Percentiles rank a stretch among this genome's conserved stretches.
Conservation (phyloP, 768 basidiomycete genomes). For the Roridomyces roridus region DNA sequence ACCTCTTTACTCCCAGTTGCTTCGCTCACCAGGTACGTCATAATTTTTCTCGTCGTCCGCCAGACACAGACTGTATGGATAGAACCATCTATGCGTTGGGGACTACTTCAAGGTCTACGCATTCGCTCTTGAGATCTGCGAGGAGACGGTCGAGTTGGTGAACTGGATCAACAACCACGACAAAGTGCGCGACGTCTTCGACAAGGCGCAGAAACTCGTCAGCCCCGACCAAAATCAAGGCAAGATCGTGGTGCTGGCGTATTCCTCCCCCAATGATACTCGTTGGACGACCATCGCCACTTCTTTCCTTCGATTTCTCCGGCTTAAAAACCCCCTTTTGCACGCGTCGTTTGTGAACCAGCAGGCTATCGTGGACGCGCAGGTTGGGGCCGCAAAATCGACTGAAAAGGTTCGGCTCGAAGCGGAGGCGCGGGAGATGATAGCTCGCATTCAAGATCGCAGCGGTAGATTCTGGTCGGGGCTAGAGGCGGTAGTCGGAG, state of each 20-base stretch:
- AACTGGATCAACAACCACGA: constrained; percentile 6
- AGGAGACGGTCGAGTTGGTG: background rate
- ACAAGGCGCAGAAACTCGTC: background rate
- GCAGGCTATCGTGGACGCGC: constrained; percentile 29
- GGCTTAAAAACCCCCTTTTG: constrained; percentile 28
- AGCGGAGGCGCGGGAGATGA: constrained; percentile 3
- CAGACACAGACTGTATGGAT: too few species aligned
- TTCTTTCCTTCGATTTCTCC: constrained; percentile 27
- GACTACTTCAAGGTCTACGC: background rate
- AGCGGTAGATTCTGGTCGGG: constrained; percentile 2
- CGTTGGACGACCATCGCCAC: constrained; percentile 35
- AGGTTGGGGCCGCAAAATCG: constrained; percentile 36
- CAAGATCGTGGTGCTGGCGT: constrained; percentile 26
- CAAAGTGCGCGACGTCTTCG: constrained; percentile 6
- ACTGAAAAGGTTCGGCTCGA: background rate
- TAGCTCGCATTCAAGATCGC: constrained; percentile 7
- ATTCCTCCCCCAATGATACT: constrained; percentile 34
- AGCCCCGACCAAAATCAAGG: too few species aligned
- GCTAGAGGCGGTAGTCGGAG: background rate
- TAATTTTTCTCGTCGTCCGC: too few species aligned
- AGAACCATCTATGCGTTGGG: too few species aligned
- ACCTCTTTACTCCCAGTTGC: constrained; percentile 28
- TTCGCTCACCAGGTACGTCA: constrained; percentile 30
- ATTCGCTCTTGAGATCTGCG: background rate
- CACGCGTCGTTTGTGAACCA: constrained; percentile 25